Base-by-base conservation (phyloP, 495 filamentous ascomycete species). In the Xylaria palmicola region DNA sequence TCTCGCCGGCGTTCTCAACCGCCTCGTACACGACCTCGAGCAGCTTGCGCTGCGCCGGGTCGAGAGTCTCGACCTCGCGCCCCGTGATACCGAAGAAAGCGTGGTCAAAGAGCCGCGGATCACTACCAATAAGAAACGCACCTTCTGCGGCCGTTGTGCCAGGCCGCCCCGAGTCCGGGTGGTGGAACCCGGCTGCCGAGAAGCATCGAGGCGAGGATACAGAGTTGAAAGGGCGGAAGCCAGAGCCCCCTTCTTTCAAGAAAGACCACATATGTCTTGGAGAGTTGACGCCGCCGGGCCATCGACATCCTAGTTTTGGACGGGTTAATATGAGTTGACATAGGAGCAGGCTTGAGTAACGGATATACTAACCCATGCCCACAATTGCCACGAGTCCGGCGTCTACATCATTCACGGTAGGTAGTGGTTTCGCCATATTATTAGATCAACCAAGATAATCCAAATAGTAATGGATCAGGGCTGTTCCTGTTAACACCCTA, bases 1-100 rank as follows among this genome's bases (percentile, higher is more conserved):
- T 66, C 10, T 74, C 68, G 3, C 84, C 83, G 6, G 77, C 76
- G 60, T 69, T 79, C 60, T 83, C 81, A 27, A 83, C 47, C 1
- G 73, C 72, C 56, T 82, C 79, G 40, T 74, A 78, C 0, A 77
- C 68, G 1, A 80, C 77, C 54, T 88, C 83, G 1, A 87, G 70
- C 2, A 88, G 62, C 10, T 79, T 59, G 0, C 83, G 59, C 59
- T 85, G 82, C 24, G 83, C 79, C 0, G 85, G 85, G 57, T 87
- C 84, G 61, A 85, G 74, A 0, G 62, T 55, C 57, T 74, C 74
- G 4, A 74, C 76, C 57, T 86, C 84, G 1, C 57, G 44, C n/a
- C 68, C 71, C 6, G 71, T 75, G 6, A 85, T 76, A 9, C 70
- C 67, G 59, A 80, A 83, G 62, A 86, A 83, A 8, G 63, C 61